These are phyloP conservation scores for Postia placenta DNA, from an alignment of 768 basidiomycete species.

Conservation along the genomic window DNA sequence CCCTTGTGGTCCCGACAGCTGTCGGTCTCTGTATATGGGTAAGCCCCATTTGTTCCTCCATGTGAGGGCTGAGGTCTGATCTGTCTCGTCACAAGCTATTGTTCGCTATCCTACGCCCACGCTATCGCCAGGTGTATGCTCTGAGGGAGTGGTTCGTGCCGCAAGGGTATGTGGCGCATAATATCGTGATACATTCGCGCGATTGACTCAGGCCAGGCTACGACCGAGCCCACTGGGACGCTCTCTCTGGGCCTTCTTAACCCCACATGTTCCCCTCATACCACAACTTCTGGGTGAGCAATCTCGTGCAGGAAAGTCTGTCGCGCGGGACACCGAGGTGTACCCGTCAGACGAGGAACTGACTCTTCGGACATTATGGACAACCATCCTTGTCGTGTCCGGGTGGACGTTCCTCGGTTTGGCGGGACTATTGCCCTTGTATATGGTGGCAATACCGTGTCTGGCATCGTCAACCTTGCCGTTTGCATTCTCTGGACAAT, in stretches of 20 bases:
- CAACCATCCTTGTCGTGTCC: slow-evolving; percentile 54
- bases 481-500: slow-evolving; percentile 47
- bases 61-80: neutral
- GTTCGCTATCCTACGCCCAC: slow-evolving; percentile 65
- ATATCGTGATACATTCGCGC: neutral
- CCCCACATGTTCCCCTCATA: slow-evolving; percentile 62
- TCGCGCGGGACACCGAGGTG: slow-evolving; percentile 42
- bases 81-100: slow-evolving; percentile 36
- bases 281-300: slow-evolving; percentile 53
- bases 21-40: slow-evolving; percentile 70
- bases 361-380: slow-evolving; percentile 64
- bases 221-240: slow-evolving; percentile 58
- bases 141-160: slow-evolving; percentile 75
- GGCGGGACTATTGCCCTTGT: slow-evolving; percentile 67
- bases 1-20: slow-evolving; percentile 48
- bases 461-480: slow-evolving; percentile 43
- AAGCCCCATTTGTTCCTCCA: slow-evolving; percentile 20
- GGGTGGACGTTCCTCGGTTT: slow-evolving; percentile 68
- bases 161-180: slow-evolving; percentile 44
- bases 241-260: slow-evolving; percentile 61
- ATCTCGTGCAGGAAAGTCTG: slow-evolving; percentile 46
- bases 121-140: slow-evolving; percentile 65
- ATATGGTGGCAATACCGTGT: slow-evolving; percentile 65
- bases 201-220: slow-evolving; percentile 34
- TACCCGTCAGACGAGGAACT: slow-evolving; percentile 77